A percentile compares a stretch with the other conserved stretches of the same genome.
These are phyloP conservation scores for Trichocomaceae sp. DNA, from an alignment of 2,329 filamentous ascomycete genomes.

Conservation along the genomic window DNA sequence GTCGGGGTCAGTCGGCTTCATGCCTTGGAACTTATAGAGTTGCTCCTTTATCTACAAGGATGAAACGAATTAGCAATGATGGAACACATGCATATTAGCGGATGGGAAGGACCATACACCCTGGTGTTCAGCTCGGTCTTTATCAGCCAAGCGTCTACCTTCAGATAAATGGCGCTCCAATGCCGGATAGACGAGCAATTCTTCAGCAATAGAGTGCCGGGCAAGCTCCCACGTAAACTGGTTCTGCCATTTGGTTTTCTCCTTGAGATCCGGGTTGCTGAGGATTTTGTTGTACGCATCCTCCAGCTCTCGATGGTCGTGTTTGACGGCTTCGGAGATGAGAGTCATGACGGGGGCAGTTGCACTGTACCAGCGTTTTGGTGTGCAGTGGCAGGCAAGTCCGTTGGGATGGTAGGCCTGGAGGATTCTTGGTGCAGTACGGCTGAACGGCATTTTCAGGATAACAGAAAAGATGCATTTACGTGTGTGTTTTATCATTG, in stretches of 20 bases:
- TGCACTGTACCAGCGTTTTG: background rate
- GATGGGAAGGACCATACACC: constrained; percentile 21
- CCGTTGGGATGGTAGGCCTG: too few species aligned
- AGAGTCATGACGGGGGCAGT: constrained; percentile 12
- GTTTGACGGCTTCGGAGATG: constrained; percentile 34
- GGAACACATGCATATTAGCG: too few species aligned
- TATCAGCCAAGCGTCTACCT: constrained; percentile 42
- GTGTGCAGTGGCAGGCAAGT: too few species aligned
- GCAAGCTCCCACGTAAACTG: constrained; percentile 50
- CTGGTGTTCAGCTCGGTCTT: constrained; percentile 46
- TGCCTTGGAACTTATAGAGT: constrained; percentile 45
- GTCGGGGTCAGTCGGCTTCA: constrained; percentile 34
- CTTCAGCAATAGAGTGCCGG: constrained; percentile 47
- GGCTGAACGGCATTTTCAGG: too few species aligned
- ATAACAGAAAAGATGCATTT: too few species aligned
- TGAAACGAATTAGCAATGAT: background rate
- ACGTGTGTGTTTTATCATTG: too few species aligned
- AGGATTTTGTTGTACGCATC: constrained; percentile 41
- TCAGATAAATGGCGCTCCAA: constrained; percentile 44
- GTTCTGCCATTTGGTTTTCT: constrained; percentile 43
- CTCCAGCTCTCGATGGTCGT: constrained; percentile 39
- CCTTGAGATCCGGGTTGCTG: constrained; percentile 36
- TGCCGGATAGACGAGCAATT: constrained; percentile 50
- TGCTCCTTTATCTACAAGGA: constrained; percentile 45
- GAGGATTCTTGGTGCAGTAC: too few species aligned